phyloP scores from a whole-genome alignment of 2,329 filamentous ascomycete genomes.

The Scytalidium sp. region DNA sequence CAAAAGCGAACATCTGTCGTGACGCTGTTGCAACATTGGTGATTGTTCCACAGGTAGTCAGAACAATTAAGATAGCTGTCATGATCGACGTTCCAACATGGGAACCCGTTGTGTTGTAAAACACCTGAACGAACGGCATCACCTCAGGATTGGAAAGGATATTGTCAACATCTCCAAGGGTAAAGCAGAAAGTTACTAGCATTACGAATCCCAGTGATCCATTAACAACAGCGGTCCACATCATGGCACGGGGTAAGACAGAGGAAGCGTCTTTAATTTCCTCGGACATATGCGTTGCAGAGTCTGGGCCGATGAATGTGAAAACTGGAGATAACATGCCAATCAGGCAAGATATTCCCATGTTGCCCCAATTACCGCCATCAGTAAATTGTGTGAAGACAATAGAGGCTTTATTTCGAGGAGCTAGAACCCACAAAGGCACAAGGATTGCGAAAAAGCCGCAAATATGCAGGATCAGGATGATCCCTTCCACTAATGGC shows the following conservation, averaged over 20 bases:
- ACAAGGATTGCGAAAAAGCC: conserved; percentile 42
- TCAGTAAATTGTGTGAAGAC: conserved; percentile 31
- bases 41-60: conserved; percentile 36
- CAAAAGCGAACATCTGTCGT: conserved; percentile 40
- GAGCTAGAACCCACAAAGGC: conserved; percentile 30
- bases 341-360: conserved; percentile 31
- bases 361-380: conserved; percentile 29
- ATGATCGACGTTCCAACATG: conserved; percentile 42
- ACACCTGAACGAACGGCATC: conserved; percentile 43
- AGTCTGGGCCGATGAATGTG: conserved; percentile 7
- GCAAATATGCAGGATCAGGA: conserved; percentile 40
- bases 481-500: conserved; percentile 39
- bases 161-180: conserved; percentile 26
- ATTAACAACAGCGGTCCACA: conserved; percentile 44
- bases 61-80: conserved; percentile 38
- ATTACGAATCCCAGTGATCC: conserved; percentile 40
- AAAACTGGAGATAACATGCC: conserved; percentile 27
- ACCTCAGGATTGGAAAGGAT: conserved; percentile 37
- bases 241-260: conserved; percentile 45
- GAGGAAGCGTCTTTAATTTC: conserved; percentile 45
- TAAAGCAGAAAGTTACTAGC: conserved; percentile 32
- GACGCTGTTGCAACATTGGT: conserved; percentile 32
- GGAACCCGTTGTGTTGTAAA: conserved; percentile 32
- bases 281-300: conserved; percentile 40
- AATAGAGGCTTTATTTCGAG: conserved; percentile 19